Percentiles rank a stretch among this genome's conserved stretches.
These are phyloP conservation scores for Chaetothyriales sp. DNA, from an alignment of 2,329 filamentous ascomycete genomes.

Conservation along the genomic window DNA sequence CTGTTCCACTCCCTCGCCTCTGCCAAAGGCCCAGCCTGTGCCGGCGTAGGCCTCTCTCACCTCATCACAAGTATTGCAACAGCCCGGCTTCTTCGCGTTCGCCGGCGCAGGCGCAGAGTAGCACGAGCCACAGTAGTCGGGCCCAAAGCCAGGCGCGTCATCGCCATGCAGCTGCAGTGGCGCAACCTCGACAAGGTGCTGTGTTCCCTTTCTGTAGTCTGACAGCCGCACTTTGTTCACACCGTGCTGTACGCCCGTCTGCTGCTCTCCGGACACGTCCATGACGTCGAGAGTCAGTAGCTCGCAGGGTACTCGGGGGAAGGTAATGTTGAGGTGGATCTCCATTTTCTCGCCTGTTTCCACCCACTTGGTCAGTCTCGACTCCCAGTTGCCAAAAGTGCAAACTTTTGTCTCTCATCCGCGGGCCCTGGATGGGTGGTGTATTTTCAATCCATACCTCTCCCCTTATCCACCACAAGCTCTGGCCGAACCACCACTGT, in stretches of 20 bases:
- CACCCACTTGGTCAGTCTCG: background rate
- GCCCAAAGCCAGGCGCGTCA: slow-evolving; percentile 63
- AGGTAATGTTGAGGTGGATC: slow-evolving; percentile 94
- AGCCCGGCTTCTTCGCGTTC: slow-evolving; percentile 64
- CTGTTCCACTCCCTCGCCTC: slow-evolving; percentile 85
- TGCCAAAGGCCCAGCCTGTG: slow-evolving; percentile 84
- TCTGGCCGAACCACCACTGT: slow-evolving; percentile 78
- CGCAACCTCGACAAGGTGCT: slow-evolving; percentile 55
- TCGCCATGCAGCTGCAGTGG: slow-evolving; percentile 51
- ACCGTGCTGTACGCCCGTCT: slow-evolving; percentile 85
- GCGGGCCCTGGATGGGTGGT: background rate
- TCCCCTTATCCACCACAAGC: slow-evolving; percentile 87
- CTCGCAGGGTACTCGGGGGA: slow-evolving; percentile 87
- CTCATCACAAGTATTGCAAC: slow-evolving; percentile 95
- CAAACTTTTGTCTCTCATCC: background rate
- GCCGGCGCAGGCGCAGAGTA: slow-evolving; percentile 68
- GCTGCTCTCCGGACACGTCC: slow-evolving; percentile 95
- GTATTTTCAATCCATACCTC: slow-evolving; percentile 47
- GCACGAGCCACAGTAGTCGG: slow-evolving; percentile 83
- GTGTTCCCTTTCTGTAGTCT: slow-evolving; percentile 58
- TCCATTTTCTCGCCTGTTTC: slow-evolving; percentile 85
- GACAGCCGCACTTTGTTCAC: slow-evolving; percentile 78
- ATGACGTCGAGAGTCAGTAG: slow-evolving; percentile 94
- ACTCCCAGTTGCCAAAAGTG: background rate
- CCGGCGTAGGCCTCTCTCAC: slow-evolving; percentile 87